Evolutionary conservation across 2,329 filamentous ascomycete genomes (phyloP), one percentile per base, ranked within the genome.

Genomic region (Dactylonectria estremocensis): DNA sequence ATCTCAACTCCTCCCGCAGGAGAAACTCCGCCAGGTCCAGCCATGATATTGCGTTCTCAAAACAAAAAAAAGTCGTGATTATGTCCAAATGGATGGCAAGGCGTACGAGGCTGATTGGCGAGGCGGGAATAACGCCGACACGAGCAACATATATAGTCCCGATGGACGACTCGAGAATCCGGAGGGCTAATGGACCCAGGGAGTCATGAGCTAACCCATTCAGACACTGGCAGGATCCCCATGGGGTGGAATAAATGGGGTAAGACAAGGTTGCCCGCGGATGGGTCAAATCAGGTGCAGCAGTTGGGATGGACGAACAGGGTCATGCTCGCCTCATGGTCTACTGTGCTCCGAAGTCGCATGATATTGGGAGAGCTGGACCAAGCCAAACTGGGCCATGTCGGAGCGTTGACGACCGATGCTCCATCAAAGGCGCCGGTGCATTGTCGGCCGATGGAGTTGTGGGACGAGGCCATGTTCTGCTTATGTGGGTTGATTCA

Each of bases 261-360:
- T 46, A 57, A 57, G 14, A 31, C 46, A 22, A 24, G 33, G 35
- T 35, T 31, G 50, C n/a, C 37, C 24, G 24, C 8, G 9, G 3
- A 9, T 18, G 18, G 24, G 58, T 35, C 61, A 33, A 52, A 54
- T 46, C 61, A 52, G 18, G 45, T 22, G 45, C 24, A n/a, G 33
- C 20, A 49, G 45, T 58, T 33, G 46, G 16, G 22, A 31, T n/a
- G 18, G 24, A 22, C 13, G 35, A 31, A 46, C 54, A 52, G 28
- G 55, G 56, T 53, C 13, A 35, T 43, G 9, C 20, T 52, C 35
- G 24, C 8, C 28, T 37, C 48, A 37, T 45, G 48, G 61, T 31
- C 35, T 22, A 52, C 54, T 37, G 61, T 58, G 61, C 54, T 58
- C 61, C 61, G 61, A 64, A 28, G 57, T 53, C 54, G 61, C 61